Percentiles rank a stretch among this genome's conserved stretches.
phyloP scores from a whole-genome alignment of 352 stramenopile genomes.

The Globisporangium yorkense region DNA sequence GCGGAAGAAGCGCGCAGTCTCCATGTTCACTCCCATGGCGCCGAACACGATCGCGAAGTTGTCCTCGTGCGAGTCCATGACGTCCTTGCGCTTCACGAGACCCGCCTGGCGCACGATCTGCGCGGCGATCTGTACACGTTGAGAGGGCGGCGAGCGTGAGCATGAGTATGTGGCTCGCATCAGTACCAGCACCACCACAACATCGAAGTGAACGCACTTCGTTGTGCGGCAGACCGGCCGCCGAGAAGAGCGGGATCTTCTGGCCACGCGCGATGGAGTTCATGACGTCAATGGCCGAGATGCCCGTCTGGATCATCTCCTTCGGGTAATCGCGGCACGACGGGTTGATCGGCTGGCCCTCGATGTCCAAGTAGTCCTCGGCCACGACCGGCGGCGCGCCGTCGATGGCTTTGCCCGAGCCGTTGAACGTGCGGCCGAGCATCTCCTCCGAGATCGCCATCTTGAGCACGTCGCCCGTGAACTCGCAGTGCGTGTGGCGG shows the following conservation, averaged over 20 bases:
- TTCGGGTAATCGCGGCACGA: conserved; percentile 99
- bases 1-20: conserved; percentile 95
- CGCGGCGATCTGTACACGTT: conserved; percentile 86
- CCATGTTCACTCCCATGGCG: conserved; percentile 99
- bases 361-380: conserved; percentile 99
- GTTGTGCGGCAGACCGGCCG: conserved; percentile 98
- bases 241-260: conserved; percentile 99
- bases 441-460: conserved; percentile 99
- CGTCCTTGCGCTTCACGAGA: conserved; percentile 97
- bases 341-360: conserved; percentile 99
- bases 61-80: conserved; percentile 97
- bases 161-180: too few relatives aligned
- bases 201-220: conserved; percentile 43
- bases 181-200: neutral
- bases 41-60: conserved; percentile 99
- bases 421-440: conserved; percentile 96
- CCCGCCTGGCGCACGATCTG: conserved; percentile 99
- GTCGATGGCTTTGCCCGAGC: conserved; percentile 98
- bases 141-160: neutral
- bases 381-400: conserved; percentile 95
- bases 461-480: conserved; percentile 98
- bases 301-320: conserved; percentile 99
- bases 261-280: conserved; percentile 99
- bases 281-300: conserved; percentile 99
- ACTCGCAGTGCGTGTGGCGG: conserved; percentile 97